phyloP scores from a whole-genome alignment of 2,329 filamentous ascomycete genomes.

The Epicoccum sorghinum region DNA sequence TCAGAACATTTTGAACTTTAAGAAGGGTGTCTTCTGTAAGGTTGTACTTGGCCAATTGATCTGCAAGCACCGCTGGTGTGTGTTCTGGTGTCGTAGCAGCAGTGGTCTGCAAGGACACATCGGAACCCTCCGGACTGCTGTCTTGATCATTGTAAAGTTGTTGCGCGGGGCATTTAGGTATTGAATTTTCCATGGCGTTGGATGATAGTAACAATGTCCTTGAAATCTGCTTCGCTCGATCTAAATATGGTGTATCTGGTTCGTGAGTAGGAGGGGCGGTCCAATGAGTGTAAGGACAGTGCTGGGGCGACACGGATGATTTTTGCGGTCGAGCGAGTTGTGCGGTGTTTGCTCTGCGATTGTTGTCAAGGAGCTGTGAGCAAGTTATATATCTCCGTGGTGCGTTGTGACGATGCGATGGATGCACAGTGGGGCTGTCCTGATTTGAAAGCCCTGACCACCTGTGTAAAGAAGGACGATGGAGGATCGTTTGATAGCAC shows the following conservation, averaged over 20 bases:
- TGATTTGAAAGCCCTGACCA: neutral
- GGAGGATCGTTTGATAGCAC: neutral
- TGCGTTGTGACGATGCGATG: neutral
- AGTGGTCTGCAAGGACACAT: conserved; percentile 15
- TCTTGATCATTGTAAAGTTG: neutral
- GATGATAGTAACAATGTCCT: no score
- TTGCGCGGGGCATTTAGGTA: neutral
- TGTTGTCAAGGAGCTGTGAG: neutral
- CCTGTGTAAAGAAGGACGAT: neutral
- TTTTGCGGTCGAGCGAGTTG: neutral
- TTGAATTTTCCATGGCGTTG: neutral
- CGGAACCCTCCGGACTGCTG: conserved; percentile 4
- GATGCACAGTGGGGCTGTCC: neutral
- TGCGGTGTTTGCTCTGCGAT: neutral
- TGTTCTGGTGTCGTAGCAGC: conserved; percentile 8
- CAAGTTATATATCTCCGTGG: neutral
- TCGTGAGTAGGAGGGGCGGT: no score
- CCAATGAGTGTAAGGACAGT: no score
- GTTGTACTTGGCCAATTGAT: conserved; percentile 23
- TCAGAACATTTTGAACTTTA: conserved; percentile 26
- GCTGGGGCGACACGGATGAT: no score
- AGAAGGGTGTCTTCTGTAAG: conserved; percentile 21
- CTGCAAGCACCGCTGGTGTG: conserved; percentile 21
- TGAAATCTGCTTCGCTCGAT: no score
- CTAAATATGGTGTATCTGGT: no score